A percentile compares a stretch with the other conserved stretches of the same genome.
Conservation (phyloP, 192 early-diverging fungal species). For the Entomortierella lignicola region DNA sequence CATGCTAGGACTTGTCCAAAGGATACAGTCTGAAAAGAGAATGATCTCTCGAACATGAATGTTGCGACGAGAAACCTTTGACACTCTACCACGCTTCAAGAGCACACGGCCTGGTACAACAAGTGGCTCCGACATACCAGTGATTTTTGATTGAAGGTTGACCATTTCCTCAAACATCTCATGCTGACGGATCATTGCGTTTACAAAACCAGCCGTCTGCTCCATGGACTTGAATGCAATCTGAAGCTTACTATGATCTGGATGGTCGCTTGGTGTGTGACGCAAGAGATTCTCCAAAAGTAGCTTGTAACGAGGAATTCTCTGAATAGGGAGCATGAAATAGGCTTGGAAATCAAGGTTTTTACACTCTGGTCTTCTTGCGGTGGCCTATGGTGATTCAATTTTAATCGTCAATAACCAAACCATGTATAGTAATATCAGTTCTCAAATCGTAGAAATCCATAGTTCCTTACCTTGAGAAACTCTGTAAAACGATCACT, state of each 20-base stretch:
- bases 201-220: slow-evolving; percentile 79
- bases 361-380: slow-evolving; percentile 58
- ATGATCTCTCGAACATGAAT: slow-evolving; percentile 79
- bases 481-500: slow-evolving; percentile 52
- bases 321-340: slow-evolving; percentile 88
- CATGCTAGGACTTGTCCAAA: slow-evolving; percentile 74
- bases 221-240: slow-evolving; percentile 74
- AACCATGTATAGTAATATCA: not conserved
- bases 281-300: slow-evolving; percentile 80
- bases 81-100: slow-evolving; percentile 71
- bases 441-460: not conserved
- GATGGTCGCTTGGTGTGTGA: slow-evolving; percentile 75
- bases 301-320: slow-evolving; percentile 89
- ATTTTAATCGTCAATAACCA: not conserved
- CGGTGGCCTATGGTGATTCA: slow-evolving; percentile 57
- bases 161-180: slow-evolving; percentile 79
- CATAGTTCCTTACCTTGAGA: slow-evolving; percentile 29
- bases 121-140: slow-evolving; percentile 75
- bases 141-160: slow-evolving; percentile 72
- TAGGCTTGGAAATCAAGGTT: slow-evolving; percentile 78
- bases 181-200: slow-evolving; percentile 84
- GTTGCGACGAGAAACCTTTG: slow-evolving; percentile 80
- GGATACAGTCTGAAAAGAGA: slow-evolving; percentile 81
- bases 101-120: slow-evolving; percentile 76
- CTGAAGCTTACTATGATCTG: slow-evolving; percentile 76